Percentiles rank a stretch among this genome's conserved stretches.
Conservation (phyloP, 2,329 filamentous ascomycete genomes). For the Davidsoniella neocaledoniae region DNA sequence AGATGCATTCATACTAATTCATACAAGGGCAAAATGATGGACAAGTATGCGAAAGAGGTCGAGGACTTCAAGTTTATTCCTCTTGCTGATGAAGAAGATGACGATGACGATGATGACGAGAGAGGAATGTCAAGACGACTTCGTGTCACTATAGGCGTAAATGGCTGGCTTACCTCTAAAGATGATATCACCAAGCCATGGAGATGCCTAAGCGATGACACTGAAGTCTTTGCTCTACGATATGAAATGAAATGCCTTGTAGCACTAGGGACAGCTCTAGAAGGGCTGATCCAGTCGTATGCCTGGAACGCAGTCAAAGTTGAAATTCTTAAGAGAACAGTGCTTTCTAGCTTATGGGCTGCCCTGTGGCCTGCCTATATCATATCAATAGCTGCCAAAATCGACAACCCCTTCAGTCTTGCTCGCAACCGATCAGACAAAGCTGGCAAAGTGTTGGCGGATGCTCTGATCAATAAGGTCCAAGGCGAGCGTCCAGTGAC, state of each 20-base stretch:
- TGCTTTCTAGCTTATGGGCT: constrained; percentile 49
- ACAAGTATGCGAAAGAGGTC: constrained; percentile 73
- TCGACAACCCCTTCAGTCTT: constrained; percentile 72
- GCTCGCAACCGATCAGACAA: constrained; percentile 65
- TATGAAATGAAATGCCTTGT: constrained; percentile 70
- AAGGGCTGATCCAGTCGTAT: constrained; percentile 52
- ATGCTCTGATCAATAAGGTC: constrained; percentile 64
- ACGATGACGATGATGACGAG: neutral
- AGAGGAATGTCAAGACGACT: constrained; percentile 27
- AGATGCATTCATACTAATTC: neutral
- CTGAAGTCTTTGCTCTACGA: constrained; percentile 69
- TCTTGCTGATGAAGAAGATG: constrained; percentile 26
- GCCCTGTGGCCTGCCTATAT: constrained; percentile 55
- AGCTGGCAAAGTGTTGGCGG: constrained; percentile 62
- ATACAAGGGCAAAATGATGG: constrained; percentile 57
- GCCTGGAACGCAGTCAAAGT: constrained; percentile 59
- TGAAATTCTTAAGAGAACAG: constrained; percentile 57
- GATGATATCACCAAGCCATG: constrained; percentile 67
- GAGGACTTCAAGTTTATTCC: constrained; percentile 70
- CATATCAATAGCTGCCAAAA: constrained; percentile 45
- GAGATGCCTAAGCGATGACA: constrained; percentile 51
- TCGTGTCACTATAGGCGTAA: constrained; percentile 70
- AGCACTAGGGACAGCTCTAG: constrained; percentile 56
- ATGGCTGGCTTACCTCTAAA: constrained; percentile 65
- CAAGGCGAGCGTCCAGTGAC: constrained; percentile 72